phyloP scores from a whole-genome alignment of 352 stramenopile genomes.

The Phytopythium aichiense region DNA sequence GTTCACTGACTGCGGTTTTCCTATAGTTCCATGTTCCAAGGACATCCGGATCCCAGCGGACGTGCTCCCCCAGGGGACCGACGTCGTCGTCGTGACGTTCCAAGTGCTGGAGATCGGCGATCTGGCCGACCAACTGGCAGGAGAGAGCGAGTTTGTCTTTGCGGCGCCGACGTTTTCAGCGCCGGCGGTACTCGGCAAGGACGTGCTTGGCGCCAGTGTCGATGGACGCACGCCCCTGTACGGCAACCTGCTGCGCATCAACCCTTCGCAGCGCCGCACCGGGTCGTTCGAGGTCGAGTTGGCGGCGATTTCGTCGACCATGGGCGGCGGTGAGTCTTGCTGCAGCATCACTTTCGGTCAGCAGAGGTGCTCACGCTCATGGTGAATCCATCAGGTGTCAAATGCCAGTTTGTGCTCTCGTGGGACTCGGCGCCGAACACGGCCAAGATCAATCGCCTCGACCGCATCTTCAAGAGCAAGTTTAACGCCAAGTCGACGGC shows the following conservation, averaged over 20 bases:
- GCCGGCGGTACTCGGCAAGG: conserved; percentile 28
- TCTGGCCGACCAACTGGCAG: conserved; percentile 29
- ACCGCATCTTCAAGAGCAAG: conserved; percentile 32
- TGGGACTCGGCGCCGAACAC: conserved; percentile 39
- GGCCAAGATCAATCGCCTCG: conserved; percentile 39
- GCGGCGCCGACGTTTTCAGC: conserved; percentile 9
- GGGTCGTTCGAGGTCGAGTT: conserved; percentile 54
- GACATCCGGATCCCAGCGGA: conserved; percentile 39
- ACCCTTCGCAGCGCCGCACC: conserved; percentile 36
- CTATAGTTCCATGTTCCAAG: conserved; percentile 55
- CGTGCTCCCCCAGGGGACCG: conserved; percentile 34
- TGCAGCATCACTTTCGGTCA: neutral
- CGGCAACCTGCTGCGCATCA: conserved; percentile 56
- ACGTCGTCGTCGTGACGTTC: conserved; percentile 52
- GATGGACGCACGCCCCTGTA: conserved; percentile 46
- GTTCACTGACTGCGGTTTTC: neutral
- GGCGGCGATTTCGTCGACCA: conserved; percentile 31
- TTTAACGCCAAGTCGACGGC: conserved; percentile 18
- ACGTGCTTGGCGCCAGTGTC: conserved; percentile 31
- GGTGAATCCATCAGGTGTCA: conserved; percentile 29
- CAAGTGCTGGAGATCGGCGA: conserved; percentile 66
- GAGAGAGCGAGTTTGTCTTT: conserved; percentile 38
- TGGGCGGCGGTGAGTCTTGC: conserved; percentile 44
- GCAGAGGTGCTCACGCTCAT: conserved; percentile 1
- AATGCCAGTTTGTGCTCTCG: conserved; percentile 45